These are phyloP conservation scores for Musa itinerans DNA, from an alignment of 176 grass and related monocot species.

Conservation along the genomic window DNA sequence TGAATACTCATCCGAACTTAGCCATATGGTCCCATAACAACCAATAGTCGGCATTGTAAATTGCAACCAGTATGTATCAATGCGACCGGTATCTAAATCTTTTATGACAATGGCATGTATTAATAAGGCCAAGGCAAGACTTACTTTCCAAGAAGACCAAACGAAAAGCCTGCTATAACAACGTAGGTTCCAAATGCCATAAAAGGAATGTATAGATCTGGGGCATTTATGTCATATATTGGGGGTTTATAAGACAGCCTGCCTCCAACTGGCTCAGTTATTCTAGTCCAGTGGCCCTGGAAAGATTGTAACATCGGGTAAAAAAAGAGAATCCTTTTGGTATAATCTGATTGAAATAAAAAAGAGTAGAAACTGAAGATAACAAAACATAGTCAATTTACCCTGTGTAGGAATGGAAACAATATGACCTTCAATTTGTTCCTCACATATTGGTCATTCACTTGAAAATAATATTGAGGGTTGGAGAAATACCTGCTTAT, in stretches of 20 bases:
- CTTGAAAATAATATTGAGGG: conserved; percentile 23
- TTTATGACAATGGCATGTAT: neutral
- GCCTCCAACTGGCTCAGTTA: conserved; percentile 20
- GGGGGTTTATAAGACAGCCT: conserved; percentile 21
- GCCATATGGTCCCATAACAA: too few species aligned
- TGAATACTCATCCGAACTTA: too few species aligned
- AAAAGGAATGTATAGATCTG: conserved; percentile 19
- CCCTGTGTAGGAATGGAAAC: conserved; percentile 21
- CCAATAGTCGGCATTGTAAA: too few species aligned
- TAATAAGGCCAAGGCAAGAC: neutral
- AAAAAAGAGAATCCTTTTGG: neutral
- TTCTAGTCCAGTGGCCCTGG: conserved; percentile 23
- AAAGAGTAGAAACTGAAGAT: neutral
- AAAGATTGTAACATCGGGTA: neutral
- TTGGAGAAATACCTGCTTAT: conserved; percentile 18
- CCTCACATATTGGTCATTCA: conserved; percentile 22
- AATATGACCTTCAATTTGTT: conserved; percentile 23
- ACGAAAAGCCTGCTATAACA: conserved; percentile 10
- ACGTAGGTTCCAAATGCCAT: conserved; percentile 23
- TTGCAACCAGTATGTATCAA: too few species aligned
- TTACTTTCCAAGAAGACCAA: conserved; percentile 20
- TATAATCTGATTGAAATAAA: neutral
- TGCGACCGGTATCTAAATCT: too few species aligned
- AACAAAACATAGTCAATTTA: neutral
- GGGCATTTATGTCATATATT: conserved; percentile 22